phyloP scores from a whole-genome alignment of 2,329 filamentous ascomycete species.

The Fusarium succisae region DNA sequence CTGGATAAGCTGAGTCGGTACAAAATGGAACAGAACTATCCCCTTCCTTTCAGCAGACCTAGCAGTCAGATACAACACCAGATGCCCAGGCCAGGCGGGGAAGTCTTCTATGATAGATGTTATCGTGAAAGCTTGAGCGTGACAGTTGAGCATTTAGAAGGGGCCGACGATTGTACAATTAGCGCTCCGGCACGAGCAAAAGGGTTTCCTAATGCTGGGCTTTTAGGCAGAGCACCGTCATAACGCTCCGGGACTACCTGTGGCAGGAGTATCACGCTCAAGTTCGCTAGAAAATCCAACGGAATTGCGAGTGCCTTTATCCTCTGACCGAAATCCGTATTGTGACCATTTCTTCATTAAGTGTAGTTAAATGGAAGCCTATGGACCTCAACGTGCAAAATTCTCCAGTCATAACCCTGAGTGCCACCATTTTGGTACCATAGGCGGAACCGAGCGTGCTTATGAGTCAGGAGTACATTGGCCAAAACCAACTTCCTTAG shows the following conservation, averaged over 20 bases:
- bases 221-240: neutral
- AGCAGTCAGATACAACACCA: neutral
- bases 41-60: constrained; percentile 18
- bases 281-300: neutral
- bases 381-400: too few relatives aligned
- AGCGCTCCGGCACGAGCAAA: neutral
- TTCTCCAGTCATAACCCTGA: neutral
- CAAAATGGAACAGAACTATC: constrained; percentile 22
- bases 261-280: neutral
- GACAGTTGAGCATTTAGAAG: constrained; percentile 4
- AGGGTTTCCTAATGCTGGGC: neutral
- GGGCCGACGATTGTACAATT: neutral
- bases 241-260: neutral
- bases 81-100: neutral
- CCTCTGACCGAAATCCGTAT: neutral
- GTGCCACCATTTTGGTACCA: neutral
- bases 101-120: neutral
- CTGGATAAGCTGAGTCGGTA: constrained; percentile 47
- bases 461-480: too few relatives aligned
- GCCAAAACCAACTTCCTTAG: neutral
- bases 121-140: neutral
- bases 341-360: neutral
- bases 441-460: neutral
- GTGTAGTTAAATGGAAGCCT: neutral
- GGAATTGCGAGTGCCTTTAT: neutral